Evolutionary conservation across 2,329 filamentous ascomycete genomes (phyloP).

Genomic region (Claviceps pusilla): DNA sequence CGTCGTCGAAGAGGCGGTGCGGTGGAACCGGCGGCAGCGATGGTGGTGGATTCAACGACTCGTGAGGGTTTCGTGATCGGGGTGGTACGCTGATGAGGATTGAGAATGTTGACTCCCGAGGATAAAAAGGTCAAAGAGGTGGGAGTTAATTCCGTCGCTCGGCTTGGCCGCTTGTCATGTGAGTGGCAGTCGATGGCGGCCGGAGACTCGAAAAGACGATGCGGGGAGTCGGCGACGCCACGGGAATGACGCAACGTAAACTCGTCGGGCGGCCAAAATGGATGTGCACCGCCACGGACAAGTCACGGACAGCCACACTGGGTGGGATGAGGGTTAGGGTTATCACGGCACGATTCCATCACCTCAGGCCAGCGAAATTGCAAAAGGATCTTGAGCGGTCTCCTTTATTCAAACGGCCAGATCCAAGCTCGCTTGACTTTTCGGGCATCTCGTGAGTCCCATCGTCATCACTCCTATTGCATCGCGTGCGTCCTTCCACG

Average conservation of each 20-base stretch:
- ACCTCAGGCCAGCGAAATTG: no score
- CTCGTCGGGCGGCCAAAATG: background rate
- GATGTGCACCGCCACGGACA: background rate
- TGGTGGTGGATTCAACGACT: no score
- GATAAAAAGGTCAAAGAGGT: background rate
- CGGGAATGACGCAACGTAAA: conserved; percentile 5
- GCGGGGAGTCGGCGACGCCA: conserved; percentile 6
- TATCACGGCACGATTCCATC: no score
- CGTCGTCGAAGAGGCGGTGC: no score
- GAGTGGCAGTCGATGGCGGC: conserved; percentile 1
- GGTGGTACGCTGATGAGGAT: no score
- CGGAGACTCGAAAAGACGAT: background rate
- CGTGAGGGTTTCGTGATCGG: no score
- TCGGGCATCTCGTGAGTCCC: background rate
- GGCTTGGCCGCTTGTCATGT: conserved; percentile 5
- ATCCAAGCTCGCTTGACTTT: background rate
- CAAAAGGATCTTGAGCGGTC: no score
- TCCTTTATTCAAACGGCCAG: no score
- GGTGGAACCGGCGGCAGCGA: no score
- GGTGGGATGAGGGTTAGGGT: background rate
- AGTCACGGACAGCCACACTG: background rate
- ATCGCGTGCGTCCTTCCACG: no score
- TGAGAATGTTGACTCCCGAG: no score
- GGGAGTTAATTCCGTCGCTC: background rate
- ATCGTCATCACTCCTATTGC: background rate